A percentile compares a stretch with the other conserved stretches of the same genome.
phyloP scores from a whole-genome alignment of 2,329 filamentous ascomycete genomes.

The Cladosporium sp. region DNA sequence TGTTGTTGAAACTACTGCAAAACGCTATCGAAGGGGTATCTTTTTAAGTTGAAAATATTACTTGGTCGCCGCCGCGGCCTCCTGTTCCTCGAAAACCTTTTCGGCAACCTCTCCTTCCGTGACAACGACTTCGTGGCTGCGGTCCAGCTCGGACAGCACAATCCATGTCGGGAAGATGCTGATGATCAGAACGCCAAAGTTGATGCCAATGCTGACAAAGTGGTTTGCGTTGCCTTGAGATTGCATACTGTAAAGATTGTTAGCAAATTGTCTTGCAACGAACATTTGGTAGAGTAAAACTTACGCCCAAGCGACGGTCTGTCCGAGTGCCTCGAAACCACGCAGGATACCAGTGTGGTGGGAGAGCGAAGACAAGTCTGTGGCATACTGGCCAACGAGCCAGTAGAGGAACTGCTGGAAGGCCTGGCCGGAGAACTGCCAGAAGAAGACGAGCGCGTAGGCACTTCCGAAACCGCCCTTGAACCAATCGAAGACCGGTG shows the following conservation, averaged over 20 bases:
- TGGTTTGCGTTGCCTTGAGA: conserved; percentile 39
- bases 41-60: conserved; percentile 11
- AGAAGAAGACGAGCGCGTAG: conserved; percentile 31
- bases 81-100: conserved; percentile 2
- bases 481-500: conserved; percentile 38
- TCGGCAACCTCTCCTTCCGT: background rate
- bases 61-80: background rate
- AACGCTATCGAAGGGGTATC: conserved; percentile 14
- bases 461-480: conserved; percentile 36
- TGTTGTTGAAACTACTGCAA: conserved; percentile 18
- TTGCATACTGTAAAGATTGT: conserved; percentile 33
- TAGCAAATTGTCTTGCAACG: conserved; percentile 17
- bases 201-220: conserved; percentile 39
- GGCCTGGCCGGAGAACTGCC: conserved; percentile 39
- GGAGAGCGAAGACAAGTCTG: conserved; percentile 34
- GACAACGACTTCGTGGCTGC: conserved; percentile 31
- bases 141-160: conserved; percentile 35
- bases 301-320: conserved; percentile 40
- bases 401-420: conserved; percentile 41
- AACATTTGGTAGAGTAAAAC: conserved; percentile 13
- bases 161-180: conserved; percentile 39
- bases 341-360: conserved; percentile 40
- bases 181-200: conserved; percentile 37
- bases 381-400: conserved; percentile 40
- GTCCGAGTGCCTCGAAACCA: conserved; percentile 38